Evolutionary conservation across 2,329 filamentous ascomycete species (phyloP).

Genomic region (Aspergillus puulaauensis): DNA sequence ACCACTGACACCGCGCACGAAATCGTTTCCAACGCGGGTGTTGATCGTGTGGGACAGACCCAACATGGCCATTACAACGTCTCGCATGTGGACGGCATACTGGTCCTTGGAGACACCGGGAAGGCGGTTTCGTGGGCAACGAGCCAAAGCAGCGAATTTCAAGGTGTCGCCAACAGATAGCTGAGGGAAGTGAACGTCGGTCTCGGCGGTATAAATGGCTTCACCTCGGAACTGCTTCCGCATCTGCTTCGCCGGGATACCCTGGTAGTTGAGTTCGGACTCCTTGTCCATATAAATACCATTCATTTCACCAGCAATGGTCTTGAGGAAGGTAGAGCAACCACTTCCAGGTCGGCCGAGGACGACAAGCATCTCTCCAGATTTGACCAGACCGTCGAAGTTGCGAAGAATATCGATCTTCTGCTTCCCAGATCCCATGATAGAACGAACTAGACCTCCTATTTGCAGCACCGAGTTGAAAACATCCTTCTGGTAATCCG

Average conservation of each 20-base stretch:
- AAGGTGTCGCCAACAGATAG: conserved; percentile 77
- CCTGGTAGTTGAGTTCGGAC: conserved; percentile 79
- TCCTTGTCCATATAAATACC: conserved; percentile 71
- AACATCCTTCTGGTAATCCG: conserved; percentile 62
- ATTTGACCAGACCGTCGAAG: conserved; percentile 63
- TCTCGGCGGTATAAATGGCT: conserved; percentile 82
- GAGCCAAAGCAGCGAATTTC: conserved; percentile 70
- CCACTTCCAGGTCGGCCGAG: conserved; percentile 52
- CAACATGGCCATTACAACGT: conserved; percentile 47
- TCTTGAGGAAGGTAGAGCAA: conserved; percentile 86
- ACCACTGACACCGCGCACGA: conserved; percentile 62
- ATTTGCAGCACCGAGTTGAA: conserved; percentile 39
- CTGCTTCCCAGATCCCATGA: conserved; percentile 38
- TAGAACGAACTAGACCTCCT: conserved; percentile 31
- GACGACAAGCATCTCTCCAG: conserved; percentile 59
- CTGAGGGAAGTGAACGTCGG: conserved; percentile 80
- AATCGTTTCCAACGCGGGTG: conserved; percentile 54
- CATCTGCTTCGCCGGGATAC: conserved; percentile 58
- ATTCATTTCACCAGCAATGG: conserved; percentile 78
- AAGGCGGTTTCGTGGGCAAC: conserved; percentile 47
- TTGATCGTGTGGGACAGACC: conserved; percentile 52
- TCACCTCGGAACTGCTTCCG: conserved; percentile 69
- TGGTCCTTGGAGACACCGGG: conserved; percentile 43
- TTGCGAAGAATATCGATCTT: conserved; percentile 62
- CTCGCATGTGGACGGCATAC: conserved; percentile 45